Base-by-base conservation (phyloP, 164 flowering plant genomes). In the Vitis vinifera region DNA sequence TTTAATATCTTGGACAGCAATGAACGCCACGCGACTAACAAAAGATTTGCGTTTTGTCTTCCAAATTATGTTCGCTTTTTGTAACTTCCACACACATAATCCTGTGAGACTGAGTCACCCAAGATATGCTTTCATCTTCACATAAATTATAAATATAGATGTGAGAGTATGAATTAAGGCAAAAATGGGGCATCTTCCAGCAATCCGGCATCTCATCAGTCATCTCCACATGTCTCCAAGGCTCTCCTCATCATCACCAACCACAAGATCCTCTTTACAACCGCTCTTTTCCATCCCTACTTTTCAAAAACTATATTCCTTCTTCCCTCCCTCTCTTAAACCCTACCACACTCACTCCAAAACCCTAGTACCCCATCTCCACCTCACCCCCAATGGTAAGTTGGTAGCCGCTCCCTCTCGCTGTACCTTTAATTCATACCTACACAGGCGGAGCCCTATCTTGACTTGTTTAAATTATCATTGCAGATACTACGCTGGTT, bases 401-500 rank as follows among this genome's bases (percentile, higher is more conserved):
- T 37, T 6, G 4, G 44, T 7, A 4, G 14, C 65, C 44, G 53
- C 49, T 16, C 19, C 68, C 63, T 62, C 62, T n/a, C 4, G 37
- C 68, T 37, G 57, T 65, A 55, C 11, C 63, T 14, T 31, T 48
- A 56, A n/a, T 56, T 9, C 59, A 56, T 19, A 17, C 44, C 6
- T 37, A 6, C 7, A 37, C 7, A 37, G 44, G 44, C 44, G 7
- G 44, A 37, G 44, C 44, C 44, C 44, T 37, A 37, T 37, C 44
- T 37, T 37, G 44, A 37, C 44, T 23, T 4, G 44, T 37, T 37
- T 37, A 47, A 2, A 48, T 55, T 60, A 12, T 61, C 62, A 0
- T 63, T 62, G 75, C 78, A 76, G 83, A 78, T 27, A 75, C 62
- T 27, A 72, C 75, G 2, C 62, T 77, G 10, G 61, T 88, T 68